Evolutionary conservation across 805 yeast genomes (phyloP), one percentile per base, ranked within the genome.

Genomic region (Lipomyces orientalis): DNA sequence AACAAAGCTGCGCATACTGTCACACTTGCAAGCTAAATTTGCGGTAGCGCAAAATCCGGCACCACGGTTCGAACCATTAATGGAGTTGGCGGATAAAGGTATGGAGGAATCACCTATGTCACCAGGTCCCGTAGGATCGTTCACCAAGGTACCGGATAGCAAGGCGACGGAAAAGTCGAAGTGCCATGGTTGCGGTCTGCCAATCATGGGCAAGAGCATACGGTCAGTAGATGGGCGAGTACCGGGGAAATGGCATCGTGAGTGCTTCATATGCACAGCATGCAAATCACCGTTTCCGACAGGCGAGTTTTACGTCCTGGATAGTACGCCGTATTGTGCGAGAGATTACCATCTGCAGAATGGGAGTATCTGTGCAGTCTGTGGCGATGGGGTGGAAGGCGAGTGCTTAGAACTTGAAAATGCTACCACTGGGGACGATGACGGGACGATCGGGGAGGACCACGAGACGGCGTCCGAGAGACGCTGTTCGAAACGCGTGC

Each of bases 331-430:
- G 14, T 92, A 88, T 78, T 95, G 99, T 81, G 86, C 87, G 70
- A 78, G 79, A 46, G 97, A 94, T 75, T 87, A 84, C 79, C 98
- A 95, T 78, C 80, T 81, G 64, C 81, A 85, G 63, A 95, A 94
- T 76, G 86, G 88, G 60, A 89, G 97, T 0, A 76, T 90, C 1
- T 94, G 99, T 78, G 81, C 81, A 58, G 79, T 82, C 16, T 94
- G 99, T 78, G 81, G 84, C 12, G 73, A 74, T 4, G 97, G 96
- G 37, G 91, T 95, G 59, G 97, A 94, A 76, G 98, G 98, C 4
- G 87, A 87, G 76, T 94, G 98, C 77, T 83, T 94, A 54, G 97
- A 91, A 74, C 90, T 88, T 73, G 93, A 89, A 74, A 57, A 51
- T 33, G 49, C 8, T 5, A 16, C n/a, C 2, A 29, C 1, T n/a